Evolutionary conservation across 2,329 filamentous ascomycete genomes (phyloP), one percentile per base, ranked within the genome.

Genomic region (Hymenoscyphus albidus): DNA sequence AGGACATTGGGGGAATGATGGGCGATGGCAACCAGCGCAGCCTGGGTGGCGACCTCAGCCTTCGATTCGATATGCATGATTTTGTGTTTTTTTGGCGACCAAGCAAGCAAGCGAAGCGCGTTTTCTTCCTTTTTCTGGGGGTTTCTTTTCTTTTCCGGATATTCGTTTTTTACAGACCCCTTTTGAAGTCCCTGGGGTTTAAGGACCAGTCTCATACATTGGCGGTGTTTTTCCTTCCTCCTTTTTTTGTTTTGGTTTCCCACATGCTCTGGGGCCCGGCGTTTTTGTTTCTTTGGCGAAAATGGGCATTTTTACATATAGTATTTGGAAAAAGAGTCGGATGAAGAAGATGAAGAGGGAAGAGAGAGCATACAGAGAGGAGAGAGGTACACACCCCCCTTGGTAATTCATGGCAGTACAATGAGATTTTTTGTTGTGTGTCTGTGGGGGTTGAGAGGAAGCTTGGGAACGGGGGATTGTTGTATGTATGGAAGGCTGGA

Each of bases 41-140:
- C 56, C 63, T 5, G 42, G 13, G 5, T 62, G 63, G 63, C 63
- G 62, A 31, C 59, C 40, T 10, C 56, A 60, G 31, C 62, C 63
- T 12, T 32, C 63, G 5, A 59, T 64, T 61, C 51, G 63, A 42
- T 64, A 64, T 62, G 63, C 63, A 56, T 64, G 39, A 54, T 61
- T 32, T 13, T 27, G 10, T 10, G 2, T 16, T 35, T 51, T 54
- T 10, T 18, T 16, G n/a, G 16, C 38, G 18, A 10, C 32, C 40
- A 6, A 40, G 35, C 42, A 48, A 27, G 22, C 22, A 22, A 22
- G 22, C 22, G 22, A 5, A 35, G 32, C 32, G 32, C 7, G 59
- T 64, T 62, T 48, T 35, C 31, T 55, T 22, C 14, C n/a, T n/a
- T 22, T 2, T 40, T 59, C 3, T 5, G 22, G 22, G 22, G 22